Conservation (phyloP, 768 basidiomycete genomes). For the Leccinum ochraceum region DNA sequence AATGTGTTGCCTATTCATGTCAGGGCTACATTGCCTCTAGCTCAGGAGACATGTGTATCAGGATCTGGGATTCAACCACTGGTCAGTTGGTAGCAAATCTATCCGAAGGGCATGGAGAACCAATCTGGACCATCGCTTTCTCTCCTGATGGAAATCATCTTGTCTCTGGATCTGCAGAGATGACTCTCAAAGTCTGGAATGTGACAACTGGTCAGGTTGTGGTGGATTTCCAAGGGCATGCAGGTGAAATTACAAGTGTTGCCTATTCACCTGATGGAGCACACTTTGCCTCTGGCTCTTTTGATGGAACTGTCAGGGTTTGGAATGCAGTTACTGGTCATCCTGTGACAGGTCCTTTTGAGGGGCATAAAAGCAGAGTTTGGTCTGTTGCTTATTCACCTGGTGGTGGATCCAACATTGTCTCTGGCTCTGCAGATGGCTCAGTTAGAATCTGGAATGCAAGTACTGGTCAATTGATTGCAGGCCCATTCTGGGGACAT, state of each 20-base stretch:
- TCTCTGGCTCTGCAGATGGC: not conserved
- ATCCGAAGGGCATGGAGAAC: not conserved
- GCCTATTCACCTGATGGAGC: too few relatives aligned
- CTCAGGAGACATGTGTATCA: not conserved
- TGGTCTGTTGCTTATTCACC: not conserved
- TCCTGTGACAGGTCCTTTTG: too few relatives aligned
- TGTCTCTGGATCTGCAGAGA: not conserved
- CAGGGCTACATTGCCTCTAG: not conserved
- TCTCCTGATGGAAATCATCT: too few relatives aligned
- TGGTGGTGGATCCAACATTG: not conserved
- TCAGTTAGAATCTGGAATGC: not conserved
- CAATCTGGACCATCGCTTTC: not conserved
- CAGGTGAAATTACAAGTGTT: not conserved
- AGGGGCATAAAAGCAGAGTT: too few relatives aligned
- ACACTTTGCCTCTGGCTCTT: too few relatives aligned
- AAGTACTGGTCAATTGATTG: not conserved
- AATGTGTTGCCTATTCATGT: not conserved
- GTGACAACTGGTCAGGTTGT: not conserved
- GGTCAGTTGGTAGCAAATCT: too few relatives aligned
- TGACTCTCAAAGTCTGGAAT: constrained; percentile 1
- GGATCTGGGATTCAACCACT: not conserved
- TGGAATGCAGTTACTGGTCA: too few relatives aligned
- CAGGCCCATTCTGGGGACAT: not conserved
- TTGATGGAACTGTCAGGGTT: too few relatives aligned
- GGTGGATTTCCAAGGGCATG: constrained; percentile 1